Percentiles rank a stretch among this genome's conserved stretches.
Evolutionary conservation across 768 basidiomycete species (phyloP).

Genomic region (Dacryopinax primogenitus): DNA sequence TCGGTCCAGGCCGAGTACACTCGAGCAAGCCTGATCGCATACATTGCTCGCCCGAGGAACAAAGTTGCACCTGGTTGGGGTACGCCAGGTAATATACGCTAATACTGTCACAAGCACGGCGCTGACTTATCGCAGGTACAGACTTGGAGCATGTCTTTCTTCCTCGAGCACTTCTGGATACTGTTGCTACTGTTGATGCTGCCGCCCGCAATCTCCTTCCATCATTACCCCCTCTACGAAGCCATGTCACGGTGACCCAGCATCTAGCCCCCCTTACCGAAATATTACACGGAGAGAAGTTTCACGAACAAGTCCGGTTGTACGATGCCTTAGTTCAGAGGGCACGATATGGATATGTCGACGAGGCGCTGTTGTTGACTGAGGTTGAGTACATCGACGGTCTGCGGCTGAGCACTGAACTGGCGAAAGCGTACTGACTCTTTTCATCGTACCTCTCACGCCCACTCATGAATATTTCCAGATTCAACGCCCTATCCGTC

Average conservation of each 20-base stretch:
- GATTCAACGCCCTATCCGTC: constrained; percentile 1
- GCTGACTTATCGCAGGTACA: neutral
- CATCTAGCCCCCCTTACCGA: neutral
- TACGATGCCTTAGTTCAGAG: neutral
- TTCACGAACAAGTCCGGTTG: neutral
- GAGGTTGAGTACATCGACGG: neutral
- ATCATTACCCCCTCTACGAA: neutral
- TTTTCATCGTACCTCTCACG: neutral
- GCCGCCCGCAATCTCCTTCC: neutral
- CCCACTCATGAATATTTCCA: neutral
- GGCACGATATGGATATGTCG: neutral
- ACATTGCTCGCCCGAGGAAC: constrained; percentile 3
- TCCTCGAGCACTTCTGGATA: constrained; percentile 3
- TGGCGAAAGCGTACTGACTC: neutral
- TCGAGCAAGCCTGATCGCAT: neutral
- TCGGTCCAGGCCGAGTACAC: neutral
- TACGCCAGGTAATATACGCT: neutral
- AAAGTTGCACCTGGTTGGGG: constrained; percentile 3
- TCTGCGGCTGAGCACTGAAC: neutral
- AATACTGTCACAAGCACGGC: neutral
- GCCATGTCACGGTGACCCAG: neutral
- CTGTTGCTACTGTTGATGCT: neutral
- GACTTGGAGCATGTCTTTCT: neutral
- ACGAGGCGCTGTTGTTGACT: neutral
- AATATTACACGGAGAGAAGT: neutral